Evolutionary conservation across 2,329 filamentous ascomycete genomes (phyloP).

Genomic region (Alternaria gansuensis): DNA sequence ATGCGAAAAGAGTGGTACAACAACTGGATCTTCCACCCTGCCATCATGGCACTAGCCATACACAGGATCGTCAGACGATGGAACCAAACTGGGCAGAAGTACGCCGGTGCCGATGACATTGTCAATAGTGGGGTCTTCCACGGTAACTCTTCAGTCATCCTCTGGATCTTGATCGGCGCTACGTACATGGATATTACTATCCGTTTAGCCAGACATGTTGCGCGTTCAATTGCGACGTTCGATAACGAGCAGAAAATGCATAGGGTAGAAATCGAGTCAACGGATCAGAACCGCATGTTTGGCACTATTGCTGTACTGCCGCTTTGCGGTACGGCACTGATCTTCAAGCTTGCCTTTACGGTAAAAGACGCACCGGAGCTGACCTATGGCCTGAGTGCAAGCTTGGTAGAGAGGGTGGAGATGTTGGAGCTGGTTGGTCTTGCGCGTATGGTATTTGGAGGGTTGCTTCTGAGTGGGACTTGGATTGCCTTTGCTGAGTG

Average conservation of each 20-base stretch:
- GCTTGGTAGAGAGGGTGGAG: conserved; percentile 60
- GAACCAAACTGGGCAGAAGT: conserved; percentile 98
- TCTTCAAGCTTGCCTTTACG: conserved; percentile 92
- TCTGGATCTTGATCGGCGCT: conserved; percentile 77
- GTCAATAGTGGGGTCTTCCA: conserved; percentile 65
- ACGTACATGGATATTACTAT: conserved; percentile 71
- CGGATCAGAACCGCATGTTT: conserved; percentile 44
- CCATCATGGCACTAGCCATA: conserved; percentile 63
- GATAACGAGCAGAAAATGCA: conserved; percentile 26
- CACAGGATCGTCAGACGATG: conserved; percentile 78
- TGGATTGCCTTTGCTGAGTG: conserved; percentile 46
- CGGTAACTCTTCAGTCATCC: conserved; percentile 64
- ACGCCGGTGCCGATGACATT: conserved; percentile 88
- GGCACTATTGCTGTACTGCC: conserved; percentile 47
- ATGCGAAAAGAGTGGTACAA: conserved; percentile 42
- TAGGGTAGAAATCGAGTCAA: conserved; percentile 33
- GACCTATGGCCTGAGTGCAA: conserved; percentile 51
- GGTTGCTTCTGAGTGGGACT: conserved; percentile 42
- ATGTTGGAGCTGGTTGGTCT: conserved; percentile 40
- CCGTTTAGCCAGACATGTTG: conserved; percentile 53
- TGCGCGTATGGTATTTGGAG: conserved; percentile 51
- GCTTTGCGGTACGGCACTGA: conserved; percentile 67
- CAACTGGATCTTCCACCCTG: conserved; percentile 44
- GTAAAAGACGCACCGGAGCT: conserved; percentile 88
- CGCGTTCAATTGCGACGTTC: conserved; percentile 38